These are phyloP conservation scores for Coemansia sp. DNA, from an alignment of 192 early-diverging fungal genomes.

Conservation along the genomic window DNA sequence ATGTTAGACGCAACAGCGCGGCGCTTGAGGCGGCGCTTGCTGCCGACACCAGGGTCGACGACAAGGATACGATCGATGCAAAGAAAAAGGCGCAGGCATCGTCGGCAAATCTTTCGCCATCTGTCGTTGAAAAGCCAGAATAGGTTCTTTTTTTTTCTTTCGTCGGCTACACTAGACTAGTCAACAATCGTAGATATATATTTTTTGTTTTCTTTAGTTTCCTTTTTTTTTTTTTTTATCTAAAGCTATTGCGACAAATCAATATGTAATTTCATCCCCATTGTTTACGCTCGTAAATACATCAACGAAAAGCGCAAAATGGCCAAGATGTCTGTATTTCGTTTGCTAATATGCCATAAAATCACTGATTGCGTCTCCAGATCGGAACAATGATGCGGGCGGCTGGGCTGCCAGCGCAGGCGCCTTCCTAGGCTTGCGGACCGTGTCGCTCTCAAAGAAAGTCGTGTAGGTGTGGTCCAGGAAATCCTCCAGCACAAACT, in stretches of 20 bases:
- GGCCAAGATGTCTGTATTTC: too few relatives aligned
- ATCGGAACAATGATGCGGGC: slow-evolving; percentile 57
- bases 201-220: too few relatives aligned
- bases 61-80: neutral
- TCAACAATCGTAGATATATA: neutral
- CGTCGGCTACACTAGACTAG: too few relatives aligned
- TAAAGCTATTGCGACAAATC: too few relatives aligned
- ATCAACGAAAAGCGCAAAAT: neutral
- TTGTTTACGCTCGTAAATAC: too few relatives aligned
- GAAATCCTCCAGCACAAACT: slow-evolving; percentile 93
- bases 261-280: too few relatives aligned
- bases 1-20: slow-evolving; percentile 37
- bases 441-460: slow-evolving; percentile 70
- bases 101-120: slow-evolving; percentile 1
- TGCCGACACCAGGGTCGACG: slow-evolving; percentile 21
- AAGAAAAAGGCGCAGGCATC: slow-evolving; percentile 3
- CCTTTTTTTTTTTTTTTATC: too few relatives aligned
- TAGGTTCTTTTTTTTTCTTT: neutral
- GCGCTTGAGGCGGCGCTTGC: slow-evolving; percentile 47
- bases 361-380: slow-evolving; percentile 54
- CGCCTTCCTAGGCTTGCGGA: slow-evolving; percentile 61
- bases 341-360: slow-evolving; percentile 28
- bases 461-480: slow-evolving; percentile 87
- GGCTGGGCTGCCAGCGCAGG: slow-evolving; percentile 64
- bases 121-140: neutral